phyloP scores from a whole-genome alignment of 176 grass and related monocot genomes.

The Puya raimondii region DNA sequence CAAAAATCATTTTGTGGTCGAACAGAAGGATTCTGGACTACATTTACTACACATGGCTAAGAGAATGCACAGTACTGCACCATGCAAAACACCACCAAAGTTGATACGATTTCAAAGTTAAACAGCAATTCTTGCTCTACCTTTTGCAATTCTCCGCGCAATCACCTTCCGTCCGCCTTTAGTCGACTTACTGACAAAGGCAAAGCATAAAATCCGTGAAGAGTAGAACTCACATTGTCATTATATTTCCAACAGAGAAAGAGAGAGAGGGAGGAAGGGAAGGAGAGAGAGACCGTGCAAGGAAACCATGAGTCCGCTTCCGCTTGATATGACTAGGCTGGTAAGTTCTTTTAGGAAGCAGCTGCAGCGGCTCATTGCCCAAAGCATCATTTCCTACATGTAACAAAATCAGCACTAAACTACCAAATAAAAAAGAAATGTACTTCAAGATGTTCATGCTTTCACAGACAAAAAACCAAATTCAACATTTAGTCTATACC shows the following conservation, averaged over 20 bases:
- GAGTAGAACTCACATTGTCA: background rate
- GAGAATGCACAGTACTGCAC: background rate
- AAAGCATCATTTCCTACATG: slow-evolving; percentile 52
- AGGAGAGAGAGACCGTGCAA: slow-evolving; percentile 50
- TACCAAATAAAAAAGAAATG: slow-evolving; percentile 9
- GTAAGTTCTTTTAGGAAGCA: slow-evolving; percentile 79
- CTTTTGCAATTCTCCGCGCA: slow-evolving; percentile 77
- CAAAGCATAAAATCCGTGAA: slow-evolving; percentile 17
- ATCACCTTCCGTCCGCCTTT: slow-evolving; percentile 73
- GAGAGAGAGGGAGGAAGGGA: background rate
- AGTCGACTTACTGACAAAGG: slow-evolving; percentile 51
- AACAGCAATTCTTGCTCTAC: slow-evolving; percentile 63
- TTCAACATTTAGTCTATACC: background rate
- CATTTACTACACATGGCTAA: background rate
- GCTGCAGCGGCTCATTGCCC: slow-evolving; percentile 46
- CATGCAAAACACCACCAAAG: background rate
- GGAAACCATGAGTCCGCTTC: slow-evolving; percentile 79
- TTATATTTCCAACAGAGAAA: background rate
- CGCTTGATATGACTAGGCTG: slow-evolving; percentile 85
- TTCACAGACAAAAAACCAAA: background rate
- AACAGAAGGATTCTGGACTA: background rate
- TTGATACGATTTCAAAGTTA: slow-evolving; percentile 6
- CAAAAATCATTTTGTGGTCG: background rate
- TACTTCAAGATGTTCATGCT: slow-evolving; percentile 4
- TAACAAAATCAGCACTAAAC: background rate